Evolutionary conservation across 2,329 filamentous ascomycete genomes (phyloP), one percentile per base, ranked within the genome.

Genomic region (Fusarium sp.): DNA sequence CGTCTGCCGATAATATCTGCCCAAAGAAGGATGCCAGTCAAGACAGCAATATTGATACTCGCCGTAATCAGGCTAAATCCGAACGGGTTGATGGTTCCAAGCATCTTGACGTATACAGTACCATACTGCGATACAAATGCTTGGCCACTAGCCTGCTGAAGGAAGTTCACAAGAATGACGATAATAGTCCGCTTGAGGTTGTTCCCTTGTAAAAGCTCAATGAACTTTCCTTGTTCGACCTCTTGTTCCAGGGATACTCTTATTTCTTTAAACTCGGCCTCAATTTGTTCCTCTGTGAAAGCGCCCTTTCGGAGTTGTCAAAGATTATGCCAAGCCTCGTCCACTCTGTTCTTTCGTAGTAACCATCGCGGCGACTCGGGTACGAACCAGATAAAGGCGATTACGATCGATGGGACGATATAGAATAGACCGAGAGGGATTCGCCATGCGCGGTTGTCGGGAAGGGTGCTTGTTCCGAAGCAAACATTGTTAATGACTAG

Each of bases 301-400:
- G 49, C 60, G 1, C 71, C 70, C 4, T 65, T 33, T 4, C 68
- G 51, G 1, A 73, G 55, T 3, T 58, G 39, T 2, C 45, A 30
- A 14, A 72, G 48, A 5, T 44, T 51, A 4, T 19, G 19, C 20
- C 58, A 47, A 0, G 73, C 69, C 7, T 75, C 71, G 0, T 75
- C 67, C 0, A 54, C 56, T n/a, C 64, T 61, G 23, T 64, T 51
- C 20, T 73, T 63, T 20, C 54, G 66, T 68, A 56, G 14, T 2
- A 75, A 51, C 73, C 73, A 75, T 3, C 72, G 57, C 2, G 73
- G 73, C 0, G 73, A 75, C 46, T 75, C 73, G 1, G 73, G 73
- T 7, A 75, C 60, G 9, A 75, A 70, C 51, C 53, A 71, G 19
- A 73, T 60, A 11, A 41, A 19, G 6, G 50, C 52, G 0, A 58